Evolutionary conservation across 257 asterid species (phyloP), one percentile per base, ranked within the genome.

Genomic region (Przewalskia tangutica): DNA sequence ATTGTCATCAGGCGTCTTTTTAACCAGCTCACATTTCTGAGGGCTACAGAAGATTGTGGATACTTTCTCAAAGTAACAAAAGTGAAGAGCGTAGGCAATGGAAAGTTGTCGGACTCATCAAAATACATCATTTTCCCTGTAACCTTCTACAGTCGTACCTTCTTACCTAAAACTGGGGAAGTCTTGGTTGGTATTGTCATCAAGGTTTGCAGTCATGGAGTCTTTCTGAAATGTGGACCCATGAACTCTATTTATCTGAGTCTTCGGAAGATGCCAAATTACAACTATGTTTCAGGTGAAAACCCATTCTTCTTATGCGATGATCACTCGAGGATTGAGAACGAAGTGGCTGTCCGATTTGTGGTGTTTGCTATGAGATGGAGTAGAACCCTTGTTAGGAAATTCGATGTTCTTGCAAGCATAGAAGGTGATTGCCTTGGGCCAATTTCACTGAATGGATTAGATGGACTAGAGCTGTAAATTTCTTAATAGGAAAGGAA

Each of bases 211-310:
- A 56, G 16, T 5, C 34, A 7, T 0, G 97, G 97, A 38, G 96
- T 89, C 40, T 85, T 89, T 77, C 87, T 95, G 58, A 95, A 85
- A 83, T 91, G 92, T n/a, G 98, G 98, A 63, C 98, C 98, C 2
- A 89, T 95, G 98, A 88, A 85, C 48, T 71, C 81, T 76, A 86
- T 95, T 44, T 93, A 82, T 66, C 86, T 95, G 23, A 84, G 96
- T 0, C 12, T 70, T 14, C 82, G 53, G 2, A 34, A 48, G 87
- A 95, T 95, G 98, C 91, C 95, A 4, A 80, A 83, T 51, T 95
- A 88, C 87, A 51, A 75, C 18, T 91, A 73, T 67, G 87, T 84
- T 40, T 32, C 84, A n/a, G 68, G 82, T 2, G 90, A 88, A 77
- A 86, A 85, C 53, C 80, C 80, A 27, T 88, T 82, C 1, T 53